phyloP scores from a whole-genome alignment of 331 rosid genomes.

The Quercus tomentella region DNA sequence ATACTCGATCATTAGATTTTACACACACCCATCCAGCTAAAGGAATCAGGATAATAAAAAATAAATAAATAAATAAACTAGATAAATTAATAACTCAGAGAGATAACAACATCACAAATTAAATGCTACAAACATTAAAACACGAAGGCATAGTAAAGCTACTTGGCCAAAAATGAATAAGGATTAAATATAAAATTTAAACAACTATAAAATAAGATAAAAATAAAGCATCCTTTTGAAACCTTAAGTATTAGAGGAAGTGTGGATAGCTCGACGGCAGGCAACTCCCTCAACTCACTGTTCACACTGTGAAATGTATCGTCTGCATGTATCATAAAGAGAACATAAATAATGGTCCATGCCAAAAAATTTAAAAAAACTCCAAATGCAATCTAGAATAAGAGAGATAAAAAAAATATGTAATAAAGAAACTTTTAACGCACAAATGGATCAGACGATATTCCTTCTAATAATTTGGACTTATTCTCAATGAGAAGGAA shows the following conservation, averaged over 20 bases:
- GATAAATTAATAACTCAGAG: neutral
- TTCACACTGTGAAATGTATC: constrained; percentile 72
- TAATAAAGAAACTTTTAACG: neutral
- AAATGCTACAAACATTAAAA: neutral
- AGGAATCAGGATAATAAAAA: neutral
- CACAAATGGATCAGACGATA: neutral
- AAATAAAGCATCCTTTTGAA: constrained; percentile 11
- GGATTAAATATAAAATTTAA: constrained; percentile 2
- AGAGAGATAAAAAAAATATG: neutral
- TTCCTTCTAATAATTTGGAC: neutral
- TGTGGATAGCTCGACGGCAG: constrained; percentile 74
- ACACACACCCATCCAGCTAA: neutral
- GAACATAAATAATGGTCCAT: neutral
- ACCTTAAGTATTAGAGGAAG: constrained; percentile 89
- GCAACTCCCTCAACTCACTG: constrained; percentile 85
- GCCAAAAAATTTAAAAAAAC: neutral
- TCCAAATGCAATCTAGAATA: neutral
- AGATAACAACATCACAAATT: neutral
- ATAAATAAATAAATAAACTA: too few relatives aligned
- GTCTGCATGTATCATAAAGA: constrained; percentile 35
- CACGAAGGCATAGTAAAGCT: neutral
- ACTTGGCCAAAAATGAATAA: constrained; percentile 1
- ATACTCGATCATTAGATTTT: neutral
- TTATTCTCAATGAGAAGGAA: neutral
- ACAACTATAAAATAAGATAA: neutral